These are phyloP conservation scores for Amoeboaphelidium protococcarum DNA, from an alignment of 371 early-diverging fungal genomes.

Conservation along the genomic window DNA sequence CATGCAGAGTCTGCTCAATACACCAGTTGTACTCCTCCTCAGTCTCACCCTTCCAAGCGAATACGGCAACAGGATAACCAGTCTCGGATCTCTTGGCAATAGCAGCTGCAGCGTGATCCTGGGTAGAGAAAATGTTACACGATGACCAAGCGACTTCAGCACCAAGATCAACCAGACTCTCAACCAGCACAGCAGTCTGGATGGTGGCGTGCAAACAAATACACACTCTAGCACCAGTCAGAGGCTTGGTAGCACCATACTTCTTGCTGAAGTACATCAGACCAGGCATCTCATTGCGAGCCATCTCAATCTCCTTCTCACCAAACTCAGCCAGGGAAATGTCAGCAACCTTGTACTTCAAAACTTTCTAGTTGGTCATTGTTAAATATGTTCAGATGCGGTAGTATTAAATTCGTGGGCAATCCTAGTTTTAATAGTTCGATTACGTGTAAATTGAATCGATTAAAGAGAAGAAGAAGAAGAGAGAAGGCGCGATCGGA, in stretches of 20 bases:
- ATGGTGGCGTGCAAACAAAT: constrained; percentile 98
- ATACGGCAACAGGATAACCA: constrained; percentile 33
- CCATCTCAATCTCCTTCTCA: constrained; percentile 77
- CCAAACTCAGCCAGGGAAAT: constrained; percentile 12
- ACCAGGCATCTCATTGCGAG: constrained; percentile 98
- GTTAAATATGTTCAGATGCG: too few species aligned
- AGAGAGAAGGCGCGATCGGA: too few species aligned
- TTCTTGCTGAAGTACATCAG: constrained; percentile 74
- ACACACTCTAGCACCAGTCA: constrained; percentile 89
- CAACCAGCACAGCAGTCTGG: constrained; percentile 94
- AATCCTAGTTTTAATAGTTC: too few species aligned
- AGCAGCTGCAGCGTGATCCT: constrained; percentile 66
- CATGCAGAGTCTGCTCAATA: constrained; percentile 72
- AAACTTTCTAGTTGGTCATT: too few species aligned
- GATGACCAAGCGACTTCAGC: constrained; percentile 93
- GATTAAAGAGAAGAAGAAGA: too few species aligned
- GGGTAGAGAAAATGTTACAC: constrained; percentile 97
- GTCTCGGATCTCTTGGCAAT: constrained; percentile 23
- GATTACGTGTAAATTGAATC: too few species aligned
- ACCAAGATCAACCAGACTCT: constrained; percentile 80
- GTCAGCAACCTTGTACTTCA: too few species aligned
- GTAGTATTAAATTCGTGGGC: too few species aligned
- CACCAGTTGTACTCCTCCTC: constrained; percentile 97
- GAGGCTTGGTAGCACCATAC: constrained; percentile 70
- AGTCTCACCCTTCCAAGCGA: constrained; percentile 90